phyloP scores from a whole-genome alignment of 2,329 filamentous ascomycete species.

The Aspergillus arachidicola region DNA sequence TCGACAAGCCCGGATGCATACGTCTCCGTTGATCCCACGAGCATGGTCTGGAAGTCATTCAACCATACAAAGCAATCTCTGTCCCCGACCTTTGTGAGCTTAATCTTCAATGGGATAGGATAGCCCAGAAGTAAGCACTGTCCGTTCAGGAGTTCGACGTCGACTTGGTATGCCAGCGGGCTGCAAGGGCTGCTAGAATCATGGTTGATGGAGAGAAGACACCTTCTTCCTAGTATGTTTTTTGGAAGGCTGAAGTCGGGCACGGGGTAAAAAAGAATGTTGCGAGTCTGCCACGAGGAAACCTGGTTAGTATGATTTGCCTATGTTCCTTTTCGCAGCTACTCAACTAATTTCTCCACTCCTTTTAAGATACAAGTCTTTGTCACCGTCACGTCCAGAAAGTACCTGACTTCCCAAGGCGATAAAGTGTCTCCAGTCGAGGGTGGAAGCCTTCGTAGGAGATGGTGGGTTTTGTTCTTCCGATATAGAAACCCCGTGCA shows the following conservation, averaged over 20 bases:
- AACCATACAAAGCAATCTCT: slow-evolving; percentile 5
- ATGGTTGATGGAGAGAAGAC: neutral
- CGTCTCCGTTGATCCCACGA: slow-evolving; percentile 22
- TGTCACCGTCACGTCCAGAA: slow-evolving; percentile 11
- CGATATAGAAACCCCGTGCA: neutral
- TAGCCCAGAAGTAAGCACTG: slow-evolving; percentile 15
- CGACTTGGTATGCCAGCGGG: slow-evolving; percentile 9
- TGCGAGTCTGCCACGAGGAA: neutral
- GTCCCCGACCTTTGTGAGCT: slow-evolving; percentile 9
- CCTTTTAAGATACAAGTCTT: slow-evolving; percentile 6
- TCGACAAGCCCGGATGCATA: slow-evolving; percentile 10
- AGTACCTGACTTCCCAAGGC: slow-evolving; percentile 14
- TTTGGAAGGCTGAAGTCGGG: neutral
- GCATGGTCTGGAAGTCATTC: slow-evolving; percentile 23
- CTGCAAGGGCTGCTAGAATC: neutral
- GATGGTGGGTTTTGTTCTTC: slow-evolving; percentile 5
- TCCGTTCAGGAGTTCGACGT: slow-evolving; percentile 16
- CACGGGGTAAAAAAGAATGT: neutral
- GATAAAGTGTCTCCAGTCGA: slow-evolving; percentile 8
- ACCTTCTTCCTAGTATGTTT: neutral
- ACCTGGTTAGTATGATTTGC: neutral
- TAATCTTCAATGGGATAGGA: slow-evolving; percentile 17
- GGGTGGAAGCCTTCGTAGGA: slow-evolving; percentile 17
- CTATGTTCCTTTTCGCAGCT: neutral
- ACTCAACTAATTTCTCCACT: slow-evolving; percentile 15